These are phyloP conservation scores for Coemansia umbellata DNA, from an alignment of 192 early-diverging fungal genomes.

Conservation along the genomic window DNA sequence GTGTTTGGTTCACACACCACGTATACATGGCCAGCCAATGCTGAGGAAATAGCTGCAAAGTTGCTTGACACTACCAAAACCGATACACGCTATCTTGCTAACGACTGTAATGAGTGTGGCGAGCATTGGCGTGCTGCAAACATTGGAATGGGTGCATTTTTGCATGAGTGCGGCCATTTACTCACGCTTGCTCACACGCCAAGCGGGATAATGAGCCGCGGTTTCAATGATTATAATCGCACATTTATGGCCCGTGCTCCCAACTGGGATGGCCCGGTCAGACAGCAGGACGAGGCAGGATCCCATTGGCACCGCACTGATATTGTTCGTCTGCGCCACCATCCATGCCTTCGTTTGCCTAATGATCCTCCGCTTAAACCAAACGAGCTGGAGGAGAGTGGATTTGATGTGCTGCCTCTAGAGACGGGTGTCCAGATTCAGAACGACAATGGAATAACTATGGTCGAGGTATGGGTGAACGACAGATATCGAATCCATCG, in stretches of 20 bases:
- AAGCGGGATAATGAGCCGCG: conserved; percentile 60
- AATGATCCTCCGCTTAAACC: conserved; percentile 31
- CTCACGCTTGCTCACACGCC: conserved; percentile 58
- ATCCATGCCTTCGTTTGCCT: conserved; percentile 59
- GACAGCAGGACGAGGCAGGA: conserved; percentile 55
- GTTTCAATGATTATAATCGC: conserved; percentile 64
- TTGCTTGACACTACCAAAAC: conserved; percentile 57
- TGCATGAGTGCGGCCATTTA: conserved; percentile 70
- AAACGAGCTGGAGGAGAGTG: conserved; percentile 11
- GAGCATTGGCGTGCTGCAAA: conserved; percentile 61
- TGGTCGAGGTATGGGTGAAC: conserved; percentile 57
- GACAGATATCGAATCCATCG: conserved; percentile 47
- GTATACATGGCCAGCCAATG: conserved; percentile 58
- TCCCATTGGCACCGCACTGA: conserved; percentile 66
- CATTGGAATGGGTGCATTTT: conserved; percentile 68
- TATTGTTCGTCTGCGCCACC: conserved; percentile 56
- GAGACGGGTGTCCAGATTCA: conserved; percentile 38
- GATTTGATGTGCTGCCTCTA: conserved; percentile 20
- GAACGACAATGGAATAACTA: conserved; percentile 52
- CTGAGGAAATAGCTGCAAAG: conserved; percentile 57
- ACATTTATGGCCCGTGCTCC: conserved; percentile 63
- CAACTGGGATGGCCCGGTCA: conserved; percentile 44
- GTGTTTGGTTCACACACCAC: conserved; percentile 67
- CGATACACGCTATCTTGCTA: conserved; percentile 55
- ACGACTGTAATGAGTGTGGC: conserved; percentile 59